Evolutionary conservation across 1,284 basidiomycete genomes (phyloP).

Genomic region (Leccinum solheimii): DNA sequence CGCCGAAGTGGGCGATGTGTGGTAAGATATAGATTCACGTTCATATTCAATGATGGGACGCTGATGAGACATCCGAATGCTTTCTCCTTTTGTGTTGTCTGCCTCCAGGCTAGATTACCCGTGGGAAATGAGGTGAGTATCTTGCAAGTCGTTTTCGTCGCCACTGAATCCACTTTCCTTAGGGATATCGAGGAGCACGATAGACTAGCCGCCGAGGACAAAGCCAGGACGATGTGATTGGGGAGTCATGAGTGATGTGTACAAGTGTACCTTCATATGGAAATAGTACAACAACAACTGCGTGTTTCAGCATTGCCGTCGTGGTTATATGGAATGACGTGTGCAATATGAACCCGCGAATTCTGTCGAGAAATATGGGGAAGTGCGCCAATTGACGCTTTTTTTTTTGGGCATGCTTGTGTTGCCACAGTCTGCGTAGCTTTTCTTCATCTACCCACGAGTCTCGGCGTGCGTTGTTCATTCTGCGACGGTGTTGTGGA

Average conservation of each 20-base stretch:
- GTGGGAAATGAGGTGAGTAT: slow-evolving; percentile 73
- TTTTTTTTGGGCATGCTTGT: slow-evolving; percentile 6
- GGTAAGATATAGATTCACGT: slow-evolving; percentile 40
- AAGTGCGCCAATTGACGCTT: neutral
- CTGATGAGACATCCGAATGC: slow-evolving; percentile 10
- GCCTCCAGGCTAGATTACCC: slow-evolving; percentile 75
- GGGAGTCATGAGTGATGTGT: neutral
- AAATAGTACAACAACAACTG: slow-evolving; percentile 1
- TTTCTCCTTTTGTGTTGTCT: slow-evolving; percentile 7
- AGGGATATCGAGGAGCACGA: slow-evolving; percentile 83
- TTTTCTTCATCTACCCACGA: neutral
- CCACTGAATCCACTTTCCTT: neutral
- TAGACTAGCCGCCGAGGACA: slow-evolving; percentile 49
- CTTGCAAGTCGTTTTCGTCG: slow-evolving; percentile 10
- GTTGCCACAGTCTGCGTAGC: neutral
- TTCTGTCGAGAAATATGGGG: slow-evolving; percentile 2
- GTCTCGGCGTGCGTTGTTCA: neutral
- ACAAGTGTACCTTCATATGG: neutral
- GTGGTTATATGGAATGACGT: neutral
- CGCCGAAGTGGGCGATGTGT: slow-evolving; percentile 63
- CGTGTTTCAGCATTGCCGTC: neutral
- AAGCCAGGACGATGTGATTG: slow-evolving; percentile 16
- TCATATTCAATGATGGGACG: slow-evolving; percentile 8
- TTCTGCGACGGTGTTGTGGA: slow-evolving; percentile 3
- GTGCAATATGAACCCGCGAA: neutral